A percentile compares a stretch with the other conserved stretches of the same genome.
phyloP scores from a whole-genome alignment of 2,329 filamentous ascomycete genomes.

The Pseudonectria buxi region DNA sequence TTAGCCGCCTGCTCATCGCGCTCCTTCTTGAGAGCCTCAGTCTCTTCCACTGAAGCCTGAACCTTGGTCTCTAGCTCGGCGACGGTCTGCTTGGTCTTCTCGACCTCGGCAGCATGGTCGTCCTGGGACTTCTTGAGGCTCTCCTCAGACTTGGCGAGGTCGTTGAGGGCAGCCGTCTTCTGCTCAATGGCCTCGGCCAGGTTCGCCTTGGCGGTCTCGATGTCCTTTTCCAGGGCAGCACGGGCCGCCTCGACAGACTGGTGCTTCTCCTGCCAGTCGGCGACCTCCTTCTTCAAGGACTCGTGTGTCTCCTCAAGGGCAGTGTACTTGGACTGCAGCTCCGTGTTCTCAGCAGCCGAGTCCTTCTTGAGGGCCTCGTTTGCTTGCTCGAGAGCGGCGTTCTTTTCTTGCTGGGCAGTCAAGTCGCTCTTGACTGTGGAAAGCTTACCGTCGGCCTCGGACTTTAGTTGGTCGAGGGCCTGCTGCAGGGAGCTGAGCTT shows the following conservation, averaged over 20 bases:
- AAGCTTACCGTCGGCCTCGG: conserved; percentile 22
- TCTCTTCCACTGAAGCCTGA: conserved; percentile 16
- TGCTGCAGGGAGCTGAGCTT: conserved; percentile 21
- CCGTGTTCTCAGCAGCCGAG: conserved; percentile 10
- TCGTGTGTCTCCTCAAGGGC: conserved; percentile 18
- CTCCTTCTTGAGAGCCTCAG: conserved; percentile 16
- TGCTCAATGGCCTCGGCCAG: conserved; percentile 17
- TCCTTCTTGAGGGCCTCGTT: conserved; percentile 11
- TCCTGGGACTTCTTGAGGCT: conserved; percentile 5
- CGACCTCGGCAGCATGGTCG: conserved; percentile 2
- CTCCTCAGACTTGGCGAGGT: conserved; percentile 19
- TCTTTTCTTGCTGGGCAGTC: conserved; percentile 26
- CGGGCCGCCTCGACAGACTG: conserved; percentile 15
- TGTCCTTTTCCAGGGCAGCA: conserved; percentile 18
- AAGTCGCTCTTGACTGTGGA: conserved; percentile 25
- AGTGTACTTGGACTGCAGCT: conserved; percentile 22
- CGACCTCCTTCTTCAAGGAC: conserved; percentile 22
- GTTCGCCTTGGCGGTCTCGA: conserved; percentile 26
- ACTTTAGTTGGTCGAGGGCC: conserved; percentile 15
- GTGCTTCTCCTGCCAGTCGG: conserved; percentile 23
- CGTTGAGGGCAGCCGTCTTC: conserved; percentile 16
- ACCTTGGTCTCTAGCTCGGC: conserved; percentile 19
- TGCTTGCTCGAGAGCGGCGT: conserved; percentile 23
- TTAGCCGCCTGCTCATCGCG: conserved; percentile 13
- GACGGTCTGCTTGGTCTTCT: conserved; percentile 3